phyloP scores from a whole-genome alignment of 23 red algal genomes.

The Gracilariopsis chorda region DNA sequence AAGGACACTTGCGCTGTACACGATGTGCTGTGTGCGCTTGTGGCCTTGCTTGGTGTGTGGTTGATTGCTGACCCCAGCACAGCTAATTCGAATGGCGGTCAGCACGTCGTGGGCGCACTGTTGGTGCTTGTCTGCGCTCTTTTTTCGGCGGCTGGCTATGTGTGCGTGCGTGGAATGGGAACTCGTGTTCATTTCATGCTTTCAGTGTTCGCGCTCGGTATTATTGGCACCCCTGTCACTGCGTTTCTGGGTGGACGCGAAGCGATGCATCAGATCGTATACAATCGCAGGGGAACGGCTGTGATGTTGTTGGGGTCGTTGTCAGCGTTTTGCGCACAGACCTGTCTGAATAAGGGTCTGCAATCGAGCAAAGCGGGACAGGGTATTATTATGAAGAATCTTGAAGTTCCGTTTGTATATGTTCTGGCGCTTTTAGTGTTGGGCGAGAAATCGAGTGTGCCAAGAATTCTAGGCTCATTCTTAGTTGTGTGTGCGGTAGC shows the following conservation, averaged over 20 bases:
- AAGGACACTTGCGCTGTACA: not conserved
- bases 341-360: not conserved
- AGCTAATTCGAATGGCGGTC: too few species aligned
- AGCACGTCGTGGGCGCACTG: not conserved
- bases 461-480: not conserved
- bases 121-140: not conserved
- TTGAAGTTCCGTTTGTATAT: not conserved
- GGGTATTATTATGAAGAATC: not conserved
- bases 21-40: not conserved
- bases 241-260: not conserved
- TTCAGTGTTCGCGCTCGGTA: not conserved
- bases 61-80: not conserved
- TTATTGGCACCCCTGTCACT: not conserved
- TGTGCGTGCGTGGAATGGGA: not conserved
- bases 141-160: not conserved
- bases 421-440: not conserved
- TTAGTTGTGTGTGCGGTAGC: not conserved
- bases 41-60: not conserved
- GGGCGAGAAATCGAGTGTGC: not conserved
- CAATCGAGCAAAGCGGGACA: not conserved
- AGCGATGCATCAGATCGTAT: not conserved
- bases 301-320: not conserved
- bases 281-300: not conserved
- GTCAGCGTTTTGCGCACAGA: not conserved
- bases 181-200: constrained; percentile 2